Evolutionary conservation across 306 rosid species (phyloP).

Genomic region (Quercus ilex): DNA sequence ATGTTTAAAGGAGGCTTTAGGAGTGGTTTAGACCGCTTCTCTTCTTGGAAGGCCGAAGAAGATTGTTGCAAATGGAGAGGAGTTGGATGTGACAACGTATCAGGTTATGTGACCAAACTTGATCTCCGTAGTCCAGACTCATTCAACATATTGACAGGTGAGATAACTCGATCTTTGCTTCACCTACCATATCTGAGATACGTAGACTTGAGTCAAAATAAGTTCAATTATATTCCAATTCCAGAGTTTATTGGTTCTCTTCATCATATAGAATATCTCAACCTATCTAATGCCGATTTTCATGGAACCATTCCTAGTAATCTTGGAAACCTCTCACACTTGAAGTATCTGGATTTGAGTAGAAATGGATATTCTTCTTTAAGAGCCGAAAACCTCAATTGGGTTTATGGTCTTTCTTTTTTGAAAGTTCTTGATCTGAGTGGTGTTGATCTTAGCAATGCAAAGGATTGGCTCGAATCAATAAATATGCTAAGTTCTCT

Average conservation of each 20-base stretch:
- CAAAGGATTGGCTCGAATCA: neutral
- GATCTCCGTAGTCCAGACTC: conserved; percentile 6
- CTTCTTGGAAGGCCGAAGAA: neutral
- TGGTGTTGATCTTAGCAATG: neutral
- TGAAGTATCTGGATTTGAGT: conserved; percentile 23
- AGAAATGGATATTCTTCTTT: neutral
- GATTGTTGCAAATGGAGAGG: conserved; percentile 31
- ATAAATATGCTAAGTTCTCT: neutral
- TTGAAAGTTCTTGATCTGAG: neutral
- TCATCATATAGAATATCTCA: conserved; percentile 13
- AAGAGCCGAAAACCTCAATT: neutral
- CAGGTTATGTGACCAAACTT: conserved; percentile 32
- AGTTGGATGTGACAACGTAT: conserved; percentile 19
- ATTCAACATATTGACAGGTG: neutral
- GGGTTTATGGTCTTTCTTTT: neutral
- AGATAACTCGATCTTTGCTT: conserved; percentile 9
- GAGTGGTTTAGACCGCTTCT: conserved; percentile 7
- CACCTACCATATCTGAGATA: conserved; percentile 11
- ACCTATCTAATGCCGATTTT: conserved; percentile 17
- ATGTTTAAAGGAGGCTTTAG: conserved; percentile 10
- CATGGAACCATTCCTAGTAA: neutral
- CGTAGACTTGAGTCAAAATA: conserved; percentile 20
- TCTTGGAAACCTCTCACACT: conserved; percentile 17
- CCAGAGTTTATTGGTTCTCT: conserved; percentile 18
- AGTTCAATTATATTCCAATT: neutral